Evolutionary conservation across 2,329 filamentous ascomycete species (phyloP).

Genomic region (Chrysosporium queenslandicum): DNA sequence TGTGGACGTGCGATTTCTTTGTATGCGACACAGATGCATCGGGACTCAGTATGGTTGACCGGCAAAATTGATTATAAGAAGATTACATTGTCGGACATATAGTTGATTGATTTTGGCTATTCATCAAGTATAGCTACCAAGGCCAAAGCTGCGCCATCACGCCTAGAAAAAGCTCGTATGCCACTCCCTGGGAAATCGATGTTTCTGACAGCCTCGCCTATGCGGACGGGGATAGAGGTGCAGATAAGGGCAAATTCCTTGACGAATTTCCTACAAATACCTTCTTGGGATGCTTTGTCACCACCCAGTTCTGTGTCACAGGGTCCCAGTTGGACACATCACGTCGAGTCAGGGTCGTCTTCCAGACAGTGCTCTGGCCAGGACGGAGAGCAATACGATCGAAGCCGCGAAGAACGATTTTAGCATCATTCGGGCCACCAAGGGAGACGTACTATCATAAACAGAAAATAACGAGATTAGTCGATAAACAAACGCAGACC

Average conservation of each 20-base stretch:
- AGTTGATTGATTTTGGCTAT: neutral
- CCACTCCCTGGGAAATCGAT: slow-evolving; percentile 16
- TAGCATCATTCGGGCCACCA: slow-evolving; percentile 63
- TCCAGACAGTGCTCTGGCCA: slow-evolving; percentile 58
- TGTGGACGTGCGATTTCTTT: no score
- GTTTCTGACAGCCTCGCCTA: slow-evolving; percentile 18
- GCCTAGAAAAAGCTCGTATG: no score
- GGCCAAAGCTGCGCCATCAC: neutral
- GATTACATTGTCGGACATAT: no score
- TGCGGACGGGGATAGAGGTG: slow-evolving; percentile 23
- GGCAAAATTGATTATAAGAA: no score
- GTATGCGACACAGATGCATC: no score
- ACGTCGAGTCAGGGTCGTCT: slow-evolving; percentile 59
- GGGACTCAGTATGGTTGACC: no score
- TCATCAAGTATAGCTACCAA: neutral
- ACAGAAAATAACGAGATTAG: slow-evolving; percentile 1
- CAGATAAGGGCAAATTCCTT: slow-evolving; percentile 45
- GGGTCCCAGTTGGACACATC: slow-evolving; percentile 85
- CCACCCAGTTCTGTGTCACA: slow-evolving; percentile 71
- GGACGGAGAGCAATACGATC: slow-evolving; percentile 63
- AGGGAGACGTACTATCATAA: slow-evolving; percentile 56
- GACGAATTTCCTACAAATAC: slow-evolving; percentile 52
- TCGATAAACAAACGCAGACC: neutral
- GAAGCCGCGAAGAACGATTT: slow-evolving; percentile 63
- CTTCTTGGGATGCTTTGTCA: slow-evolving; percentile 47